phyloP scores from a whole-genome alignment of 2,329 filamentous ascomycete species.

The Leptosphaerulina australis region DNA sequence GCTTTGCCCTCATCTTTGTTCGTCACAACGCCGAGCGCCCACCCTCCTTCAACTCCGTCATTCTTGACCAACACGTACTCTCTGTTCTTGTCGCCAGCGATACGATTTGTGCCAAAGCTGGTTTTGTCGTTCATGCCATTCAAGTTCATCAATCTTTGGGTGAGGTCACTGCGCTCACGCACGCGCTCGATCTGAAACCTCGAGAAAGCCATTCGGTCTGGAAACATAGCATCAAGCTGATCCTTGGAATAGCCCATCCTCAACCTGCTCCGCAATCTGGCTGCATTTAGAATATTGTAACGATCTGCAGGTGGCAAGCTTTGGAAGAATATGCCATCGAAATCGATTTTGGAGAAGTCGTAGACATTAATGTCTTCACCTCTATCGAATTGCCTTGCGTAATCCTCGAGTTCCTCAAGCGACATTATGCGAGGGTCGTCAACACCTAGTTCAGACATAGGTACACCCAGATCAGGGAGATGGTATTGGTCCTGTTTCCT shows the following conservation, averaged over 20 bases:
- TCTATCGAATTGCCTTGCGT: conserved; percentile 87
- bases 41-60: conserved; percentile 91
- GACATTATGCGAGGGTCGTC: conserved; percentile 98
- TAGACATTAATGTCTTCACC: conserved; percentile 88
- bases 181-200: conserved; percentile 96
- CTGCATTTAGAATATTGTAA: conserved; percentile 97
- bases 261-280: conserved; percentile 81
- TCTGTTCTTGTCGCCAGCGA: conserved; percentile 84
- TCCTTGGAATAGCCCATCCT: conserved; percentile 97
- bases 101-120: conserved; percentile 68
- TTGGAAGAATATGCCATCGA: conserved; percentile 92
- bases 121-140: conserved; percentile 85
- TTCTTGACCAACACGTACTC: conserved; percentile 98
- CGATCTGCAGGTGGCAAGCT: conserved; percentile 87
- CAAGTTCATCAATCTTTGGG: conserved; percentile 91
- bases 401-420: conserved; percentile 89
- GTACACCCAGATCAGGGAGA: conserved; percentile 79
- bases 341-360: conserved; percentile 98
- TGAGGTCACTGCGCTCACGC: conserved; percentile 88
- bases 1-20: conserved; percentile 79
- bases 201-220: conserved; percentile 95
- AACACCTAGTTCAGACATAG: conserved; percentile 83
- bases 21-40: conserved; percentile 92
- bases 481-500: conserved; percentile 95
- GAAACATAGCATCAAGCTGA: conserved; percentile 95